Conservation (phyloP, 352 stramenopile species). For the Hyaloperonospora brassicae region DNA sequence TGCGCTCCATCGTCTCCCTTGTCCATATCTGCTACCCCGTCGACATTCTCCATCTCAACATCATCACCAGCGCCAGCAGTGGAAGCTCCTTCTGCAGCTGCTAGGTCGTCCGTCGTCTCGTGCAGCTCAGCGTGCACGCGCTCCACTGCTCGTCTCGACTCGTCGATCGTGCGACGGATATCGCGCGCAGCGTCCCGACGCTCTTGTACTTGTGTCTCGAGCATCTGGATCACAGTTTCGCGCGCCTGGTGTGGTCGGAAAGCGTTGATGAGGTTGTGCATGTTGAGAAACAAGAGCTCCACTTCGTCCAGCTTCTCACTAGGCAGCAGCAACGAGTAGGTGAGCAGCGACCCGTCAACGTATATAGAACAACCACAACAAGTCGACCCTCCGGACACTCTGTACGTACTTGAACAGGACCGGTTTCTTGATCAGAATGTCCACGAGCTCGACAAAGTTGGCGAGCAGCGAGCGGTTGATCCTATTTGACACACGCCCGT, state of each 20-base stretch:
- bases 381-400: not conserved
- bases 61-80: slow-evolving; percentile 21
- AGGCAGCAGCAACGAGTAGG: slow-evolving; percentile 1
- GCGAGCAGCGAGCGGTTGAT: slow-evolving; percentile 78
- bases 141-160: slow-evolving; percentile 51
- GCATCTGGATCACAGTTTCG: slow-evolving; percentile 79
- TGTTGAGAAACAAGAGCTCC: slow-evolving; percentile 82
- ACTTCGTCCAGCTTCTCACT: slow-evolving; percentile 82
- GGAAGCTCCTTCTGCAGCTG: slow-evolving; percentile 10
- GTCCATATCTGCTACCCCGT: slow-evolving; percentile 9
- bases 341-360: slow-evolving; percentile 6
- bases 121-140: slow-evolving; percentile 53
- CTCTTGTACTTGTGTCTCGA: slow-evolving; percentile 69
- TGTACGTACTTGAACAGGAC: slow-evolving; percentile 69
- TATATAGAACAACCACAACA: no score
- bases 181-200: slow-evolving; percentile 61
- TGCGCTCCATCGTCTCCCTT: slow-evolving; percentile 9
- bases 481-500: slow-evolving; percentile 16
- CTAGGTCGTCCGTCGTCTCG: slow-evolving; percentile 37
- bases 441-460: slow-evolving; percentile 80
- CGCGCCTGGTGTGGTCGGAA: slow-evolving; percentile 81
- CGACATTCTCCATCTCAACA: slow-evolving; percentile 50
- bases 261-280: slow-evolving; percentile 87
- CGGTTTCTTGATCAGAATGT: slow-evolving; percentile 73
- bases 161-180: slow-evolving; percentile 69